Base-by-base conservation (phyloP, 2,329 filamentous ascomycete genomes). In the Fusarium phyllophilum region DNA sequence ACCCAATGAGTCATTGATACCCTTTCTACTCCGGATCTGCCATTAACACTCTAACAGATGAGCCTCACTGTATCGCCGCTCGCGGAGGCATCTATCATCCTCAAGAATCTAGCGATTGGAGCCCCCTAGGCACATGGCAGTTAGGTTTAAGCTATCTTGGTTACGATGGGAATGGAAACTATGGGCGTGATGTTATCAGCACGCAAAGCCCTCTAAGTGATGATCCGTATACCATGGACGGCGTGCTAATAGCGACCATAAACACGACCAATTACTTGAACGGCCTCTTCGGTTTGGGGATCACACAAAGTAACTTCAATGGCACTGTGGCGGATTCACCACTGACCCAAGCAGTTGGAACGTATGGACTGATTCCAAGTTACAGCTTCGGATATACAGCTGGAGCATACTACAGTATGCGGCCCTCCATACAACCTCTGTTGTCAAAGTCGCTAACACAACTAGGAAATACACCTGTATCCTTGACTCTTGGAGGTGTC, bases 351-450 rank as follows among this genome's bases (percentile, higher is more conserved):
- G 82, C 92, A 58, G 88, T 93, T 48, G 87, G 90, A 77, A 81
- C 86, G 17, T 85, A 87, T 64, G 88, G 88, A 14, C 84, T 83
- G 65, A 92, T 94, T 54, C 90, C 92, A 3, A 94, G 92, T 79
- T 86, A 93, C 70, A 93, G 91, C 46, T 94, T 93, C 79, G 92
- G 91, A 58, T 95, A 91, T 79, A 94, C 93, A 8, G 92, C 92
- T 45, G 93, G 93, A 22, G 92, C 92, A n/a, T 87, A 88, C 70
- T 94, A 94, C 78, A 87, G 91, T 91, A 83, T 80, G 88, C 65
- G 22, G n/a, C 20, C 24, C 51, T 55, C 14, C 34, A 20, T 41
- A 24, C 10, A 15, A 31, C 36, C 26, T 29, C 14, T 62, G 17
- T 29, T 14, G 24, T 13, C 58, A 31, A 22, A 52, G 15, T 56